Conservation (phyloP, 2,329 filamentous ascomycete genomes). For the Stagonosporopsis tanaceti region DNA sequence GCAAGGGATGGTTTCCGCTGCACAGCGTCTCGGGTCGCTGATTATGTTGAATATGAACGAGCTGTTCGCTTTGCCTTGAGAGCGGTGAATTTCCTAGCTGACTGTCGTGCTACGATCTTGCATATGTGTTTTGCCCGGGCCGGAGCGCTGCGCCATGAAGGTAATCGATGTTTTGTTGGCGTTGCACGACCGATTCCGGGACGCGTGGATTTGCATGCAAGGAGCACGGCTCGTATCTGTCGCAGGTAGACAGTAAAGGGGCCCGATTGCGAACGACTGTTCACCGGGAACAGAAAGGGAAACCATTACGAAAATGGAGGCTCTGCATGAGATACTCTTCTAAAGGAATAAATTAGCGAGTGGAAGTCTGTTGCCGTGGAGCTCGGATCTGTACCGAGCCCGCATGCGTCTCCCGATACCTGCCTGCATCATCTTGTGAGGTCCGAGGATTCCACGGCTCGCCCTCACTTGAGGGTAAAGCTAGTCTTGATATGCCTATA, state of each 20-base stretch:
- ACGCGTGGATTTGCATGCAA: constrained; percentile 27
- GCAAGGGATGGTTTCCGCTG: no score
- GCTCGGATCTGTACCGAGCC: constrained; percentile 13
- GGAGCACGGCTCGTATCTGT: constrained; percentile 13
- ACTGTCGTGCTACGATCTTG: constrained; percentile 31
- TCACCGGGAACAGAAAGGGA: constrained; percentile 3
- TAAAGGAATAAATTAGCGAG: constrained; percentile 2
- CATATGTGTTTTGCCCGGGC: constrained; percentile 22
- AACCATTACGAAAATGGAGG: constrained; percentile 1
- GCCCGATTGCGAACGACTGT: constrained; percentile 10
- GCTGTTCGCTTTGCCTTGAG: constrained; percentile 15
- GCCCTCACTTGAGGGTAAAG: constrained; percentile 14
- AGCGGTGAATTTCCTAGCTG: constrained; percentile 26
- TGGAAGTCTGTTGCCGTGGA: constrained; percentile 8
- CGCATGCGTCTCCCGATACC: constrained; percentile 15
- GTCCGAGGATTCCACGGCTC: constrained; percentile 13
- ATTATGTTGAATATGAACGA: constrained; percentile 29
- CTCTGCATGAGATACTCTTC: constrained; percentile 6
- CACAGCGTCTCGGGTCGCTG: constrained; percentile 19
- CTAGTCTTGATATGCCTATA: constrained; percentile 22
- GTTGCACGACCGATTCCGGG: constrained; percentile 28
- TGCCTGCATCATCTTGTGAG: constrained; percentile 19
- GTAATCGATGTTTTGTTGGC: constrained; percentile 22
- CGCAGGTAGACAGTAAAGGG: background rate
- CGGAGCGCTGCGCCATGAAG: constrained; percentile 19